phyloP scores from a whole-genome alignment of 73 alveolate species.

The Paramecium caudatum region DNA sequence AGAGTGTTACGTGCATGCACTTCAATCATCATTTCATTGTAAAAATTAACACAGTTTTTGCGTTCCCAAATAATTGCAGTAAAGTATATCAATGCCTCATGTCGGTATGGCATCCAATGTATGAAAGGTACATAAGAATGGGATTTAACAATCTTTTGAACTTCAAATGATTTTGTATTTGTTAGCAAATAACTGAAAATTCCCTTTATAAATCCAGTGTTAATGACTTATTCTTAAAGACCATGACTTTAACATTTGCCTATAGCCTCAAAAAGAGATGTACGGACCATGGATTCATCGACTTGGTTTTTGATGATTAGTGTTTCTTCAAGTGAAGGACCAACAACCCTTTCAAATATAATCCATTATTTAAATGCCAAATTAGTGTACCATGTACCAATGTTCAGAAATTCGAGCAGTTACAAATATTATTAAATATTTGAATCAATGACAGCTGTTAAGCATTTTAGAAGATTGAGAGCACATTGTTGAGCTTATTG shows the following conservation, averaged over 20 bases:
- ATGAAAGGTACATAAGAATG: conserved; percentile 60
- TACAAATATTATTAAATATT: conserved; percentile 22
- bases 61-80: conserved; percentile 66
- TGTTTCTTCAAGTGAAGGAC: conserved; percentile 37
- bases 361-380: conserved; percentile 50
- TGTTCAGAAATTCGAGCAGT: not conserved
- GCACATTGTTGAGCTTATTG: conserved; percentile 42
- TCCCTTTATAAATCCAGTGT: conserved; percentile 55
- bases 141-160: conserved; percentile 28
- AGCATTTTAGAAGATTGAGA: conserved; percentile 13
- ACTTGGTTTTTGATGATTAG: conserved; percentile 55
- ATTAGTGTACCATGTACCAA: conserved; percentile 63
- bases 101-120: conserved; percentile 70
- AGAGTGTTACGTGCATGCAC: conserved; percentile 57
- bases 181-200: conserved; percentile 24
- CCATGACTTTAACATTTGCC: conserved; percentile 50
- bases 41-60: conserved; percentile 43
- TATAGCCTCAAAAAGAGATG: conserved; percentile 58
- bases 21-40: conserved; percentile 68
- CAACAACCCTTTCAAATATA: conserved; percentile 63
- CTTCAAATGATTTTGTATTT: conserved; percentile 52
- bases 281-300: conserved; percentile 67
- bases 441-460: conserved; percentile 57
- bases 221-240: conserved; percentile 36
- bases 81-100: conserved; percentile 56